Evolutionary conservation across 2,329 filamentous ascomycete species (phyloP).

Genomic region (Fusarium hainanense): DNA sequence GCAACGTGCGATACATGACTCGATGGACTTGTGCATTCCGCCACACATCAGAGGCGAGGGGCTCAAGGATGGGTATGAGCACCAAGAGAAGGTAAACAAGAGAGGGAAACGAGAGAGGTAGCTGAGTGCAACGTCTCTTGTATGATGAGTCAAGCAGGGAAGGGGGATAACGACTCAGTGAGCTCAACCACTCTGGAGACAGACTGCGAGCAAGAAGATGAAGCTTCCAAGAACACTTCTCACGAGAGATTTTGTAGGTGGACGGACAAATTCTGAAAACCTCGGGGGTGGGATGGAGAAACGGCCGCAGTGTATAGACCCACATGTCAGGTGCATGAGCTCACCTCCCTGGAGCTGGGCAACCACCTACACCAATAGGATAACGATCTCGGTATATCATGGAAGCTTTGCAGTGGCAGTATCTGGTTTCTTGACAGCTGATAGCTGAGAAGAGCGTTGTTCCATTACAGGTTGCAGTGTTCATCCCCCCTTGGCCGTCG

Average conservation of each 20-base stretch:
- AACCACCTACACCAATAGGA: not conserved
- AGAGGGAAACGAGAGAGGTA: not conserved
- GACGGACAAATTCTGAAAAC: not conserved
- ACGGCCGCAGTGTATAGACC: not conserved
- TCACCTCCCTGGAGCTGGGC: not conserved
- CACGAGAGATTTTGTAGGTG: not conserved
- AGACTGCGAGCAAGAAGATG: not conserved
- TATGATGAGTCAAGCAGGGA: no score
- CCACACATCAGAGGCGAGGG: fast-evolving
- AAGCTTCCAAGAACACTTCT: not conserved
- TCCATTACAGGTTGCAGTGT: not conserved
- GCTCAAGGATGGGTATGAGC: fast-evolving
- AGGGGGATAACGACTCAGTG: not conserved
- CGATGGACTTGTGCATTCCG: not conserved
- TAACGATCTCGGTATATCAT: not conserved
- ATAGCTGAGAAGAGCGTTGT: not conserved
- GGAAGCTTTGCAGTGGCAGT: not conserved
- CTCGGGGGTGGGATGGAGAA: not conserved
- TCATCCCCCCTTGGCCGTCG: not conserved
- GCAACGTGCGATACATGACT: not conserved
- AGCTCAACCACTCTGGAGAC: not conserved
- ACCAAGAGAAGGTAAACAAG: not conserved
- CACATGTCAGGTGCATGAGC: not conserved
- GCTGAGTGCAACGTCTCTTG: not conserved
- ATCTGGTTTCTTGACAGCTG: not conserved